Evolutionary conservation across 2,329 filamentous ascomycete species (phyloP).

Genomic region (Colletotrichum sp.): DNA sequence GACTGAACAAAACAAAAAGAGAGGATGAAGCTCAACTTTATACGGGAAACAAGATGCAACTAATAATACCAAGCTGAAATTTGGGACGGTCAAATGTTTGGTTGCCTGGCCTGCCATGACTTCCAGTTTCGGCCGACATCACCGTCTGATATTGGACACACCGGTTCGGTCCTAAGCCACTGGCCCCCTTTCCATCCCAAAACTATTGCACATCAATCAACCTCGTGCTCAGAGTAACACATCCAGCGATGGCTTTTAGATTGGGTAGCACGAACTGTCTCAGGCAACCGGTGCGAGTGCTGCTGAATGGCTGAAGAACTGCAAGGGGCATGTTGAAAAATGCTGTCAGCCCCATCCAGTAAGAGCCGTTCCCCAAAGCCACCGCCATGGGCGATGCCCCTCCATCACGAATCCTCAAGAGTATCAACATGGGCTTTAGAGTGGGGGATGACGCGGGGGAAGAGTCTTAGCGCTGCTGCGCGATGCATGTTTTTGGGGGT

Average conservation of each 20-base stretch:
- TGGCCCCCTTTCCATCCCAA: neutral
- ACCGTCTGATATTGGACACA: slow-evolving; percentile 15
- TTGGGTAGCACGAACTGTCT: slow-evolving; percentile 1
- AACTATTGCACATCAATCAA: neutral
- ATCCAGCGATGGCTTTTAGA: neutral
- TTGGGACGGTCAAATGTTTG: neutral
- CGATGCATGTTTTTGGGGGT: neutral
- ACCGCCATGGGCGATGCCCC: slow-evolving; percentile 4
- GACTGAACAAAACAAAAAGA: neutral
- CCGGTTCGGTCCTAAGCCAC: neutral
- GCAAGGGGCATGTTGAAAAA: neutral
- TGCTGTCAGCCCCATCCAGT: neutral
- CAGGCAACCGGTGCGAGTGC: neutral
- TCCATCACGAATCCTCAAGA: slow-evolving; percentile 4
- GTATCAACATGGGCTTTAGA: neutral
- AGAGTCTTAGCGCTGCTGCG: slow-evolving; percentile 11
- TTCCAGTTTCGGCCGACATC: slow-evolving; percentile 8
- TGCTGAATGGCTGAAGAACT: neutral
- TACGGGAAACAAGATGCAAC: neutral
- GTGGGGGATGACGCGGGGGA: slow-evolving; percentile 2
- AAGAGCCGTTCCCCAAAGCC: slow-evolving; percentile 2
- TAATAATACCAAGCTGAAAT: neutral
- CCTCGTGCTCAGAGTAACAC: neutral
- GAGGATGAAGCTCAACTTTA: slow-evolving; percentile 6
- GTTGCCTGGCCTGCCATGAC: neutral